Percentiles rank a stretch among this genome's conserved stretches.
Evolutionary conservation across 139 green algal genomes (phyloP).

Genomic region (Mesotaenium endlicherianum): DNA sequence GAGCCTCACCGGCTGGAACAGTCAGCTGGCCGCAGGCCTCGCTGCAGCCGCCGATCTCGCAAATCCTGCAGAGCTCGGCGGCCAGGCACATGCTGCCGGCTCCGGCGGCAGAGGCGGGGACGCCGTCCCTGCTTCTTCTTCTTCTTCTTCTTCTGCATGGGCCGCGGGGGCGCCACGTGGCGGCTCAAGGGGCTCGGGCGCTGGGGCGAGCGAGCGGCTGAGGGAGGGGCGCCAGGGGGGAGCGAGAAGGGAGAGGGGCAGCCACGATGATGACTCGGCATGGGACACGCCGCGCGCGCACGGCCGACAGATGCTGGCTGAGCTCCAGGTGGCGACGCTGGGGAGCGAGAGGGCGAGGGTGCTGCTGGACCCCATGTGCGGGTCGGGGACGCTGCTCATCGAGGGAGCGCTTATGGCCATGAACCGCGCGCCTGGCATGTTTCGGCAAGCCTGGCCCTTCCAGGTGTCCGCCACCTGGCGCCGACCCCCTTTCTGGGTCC

Average conservation of each 20-base stretch:
- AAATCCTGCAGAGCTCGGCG: too few species aligned
- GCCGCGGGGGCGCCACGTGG: too few species aligned
- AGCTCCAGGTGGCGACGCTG: background rate
- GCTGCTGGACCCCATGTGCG: conserved; percentile 85
- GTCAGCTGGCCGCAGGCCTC: background rate
- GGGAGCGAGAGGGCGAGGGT: background rate
- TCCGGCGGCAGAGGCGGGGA: too few species aligned
- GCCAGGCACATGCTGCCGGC: too few species aligned
- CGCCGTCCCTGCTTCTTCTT: too few species aligned
- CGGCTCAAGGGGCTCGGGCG: background rate
- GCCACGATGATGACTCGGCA: too few species aligned
- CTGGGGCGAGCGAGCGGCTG: background rate
- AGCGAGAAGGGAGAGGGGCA: background rate
- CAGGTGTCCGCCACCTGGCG: too few species aligned
- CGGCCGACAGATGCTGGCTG: background rate
- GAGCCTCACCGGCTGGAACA: background rate
- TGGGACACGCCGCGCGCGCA: too few species aligned
- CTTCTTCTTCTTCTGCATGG: too few species aligned
- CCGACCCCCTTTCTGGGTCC: too few species aligned
- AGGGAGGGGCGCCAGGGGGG: background rate
- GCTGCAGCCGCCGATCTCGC: too few species aligned
- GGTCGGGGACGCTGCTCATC: conserved; percentile 83
- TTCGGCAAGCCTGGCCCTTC: conserved; percentile 15
- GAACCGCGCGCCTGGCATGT: conserved; percentile 70
- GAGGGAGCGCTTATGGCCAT: conserved; percentile 84